phyloP scores from a whole-genome alignment of 1,139 yeast species.

The Candida sanyaensis region DNA sequence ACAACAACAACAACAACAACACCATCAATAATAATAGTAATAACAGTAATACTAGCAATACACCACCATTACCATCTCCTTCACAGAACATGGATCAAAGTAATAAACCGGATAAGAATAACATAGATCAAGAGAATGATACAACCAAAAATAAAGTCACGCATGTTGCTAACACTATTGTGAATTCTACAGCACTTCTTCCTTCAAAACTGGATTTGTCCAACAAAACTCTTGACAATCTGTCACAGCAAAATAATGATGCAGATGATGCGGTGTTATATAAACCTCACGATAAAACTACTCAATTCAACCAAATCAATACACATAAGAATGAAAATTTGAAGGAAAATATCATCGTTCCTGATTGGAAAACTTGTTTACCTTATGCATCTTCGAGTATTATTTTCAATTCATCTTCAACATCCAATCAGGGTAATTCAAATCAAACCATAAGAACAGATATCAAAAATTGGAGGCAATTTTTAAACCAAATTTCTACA shows the following conservation, averaged over 20 bases:
- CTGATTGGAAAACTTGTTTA: constrained; percentile 44
- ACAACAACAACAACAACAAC: constrained; percentile 8
- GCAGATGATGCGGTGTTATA: constrained; percentile 48
- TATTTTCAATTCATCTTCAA: constrained; percentile 19
- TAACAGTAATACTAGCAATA: neutral
- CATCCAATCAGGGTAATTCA: constrained; percentile 23
- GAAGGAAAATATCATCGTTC: constrained; percentile 44
- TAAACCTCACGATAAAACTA: constrained; percentile 45
- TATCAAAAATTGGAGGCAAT: constrained; percentile 39
- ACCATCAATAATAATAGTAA: constrained; percentile 6
- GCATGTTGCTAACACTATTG: constrained; percentile 32
- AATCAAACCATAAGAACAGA: constrained; percentile 21
- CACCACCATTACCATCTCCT: neutral
- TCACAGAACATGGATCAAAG: neutral
- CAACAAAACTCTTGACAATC: constrained; percentile 31
- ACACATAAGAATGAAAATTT: constrained; percentile 49
- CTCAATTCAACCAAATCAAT: constrained; percentile 45
- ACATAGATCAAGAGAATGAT: constrained; percentile 12
- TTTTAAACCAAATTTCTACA: constrained; percentile 36
- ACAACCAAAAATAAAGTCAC: constrained; percentile 8
- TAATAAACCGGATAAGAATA: neutral
- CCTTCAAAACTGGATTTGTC: constrained; percentile 20
- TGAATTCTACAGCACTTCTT: constrained; percentile 34
- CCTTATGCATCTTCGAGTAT: constrained; percentile 26
- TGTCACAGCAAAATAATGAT: constrained; percentile 7